These are phyloP conservation scores for Termitomyces sp. DNA, from an alignment of 768 basidiomycete genomes.

Conservation along the genomic window DNA sequence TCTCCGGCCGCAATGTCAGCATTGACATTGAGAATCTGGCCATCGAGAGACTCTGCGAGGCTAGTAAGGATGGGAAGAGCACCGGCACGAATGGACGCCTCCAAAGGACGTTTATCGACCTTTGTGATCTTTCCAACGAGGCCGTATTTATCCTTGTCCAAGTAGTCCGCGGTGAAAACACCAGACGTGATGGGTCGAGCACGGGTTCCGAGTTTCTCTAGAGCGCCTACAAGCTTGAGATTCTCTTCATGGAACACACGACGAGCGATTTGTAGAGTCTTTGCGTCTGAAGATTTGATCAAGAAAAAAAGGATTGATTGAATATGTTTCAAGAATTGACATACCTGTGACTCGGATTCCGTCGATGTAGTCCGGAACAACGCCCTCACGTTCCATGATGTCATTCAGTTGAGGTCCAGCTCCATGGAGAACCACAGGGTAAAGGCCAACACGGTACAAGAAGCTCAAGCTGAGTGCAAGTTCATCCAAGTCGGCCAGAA, in stretches of 20 bases:
- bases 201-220: slow-evolving; percentile 93
- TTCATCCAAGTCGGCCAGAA: slow-evolving; percentile 88
- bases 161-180: slow-evolving; percentile 95
- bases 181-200: slow-evolving; percentile 98
- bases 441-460: slow-evolving; percentile 95
- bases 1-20: slow-evolving; percentile 99
- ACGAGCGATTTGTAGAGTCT: slow-evolving; percentile 92
- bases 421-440: slow-evolving; percentile 95
- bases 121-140: slow-evolving; percentile 94
- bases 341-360: slow-evolving; percentile 94
- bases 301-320: background rate
- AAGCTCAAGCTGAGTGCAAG: slow-evolving; percentile 95
- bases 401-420: slow-evolving; percentile 94
- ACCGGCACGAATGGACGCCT: slow-evolving; percentile 94
- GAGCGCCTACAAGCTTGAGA: slow-evolving; percentile 86
- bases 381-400: slow-evolving; percentile 88
- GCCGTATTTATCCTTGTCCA: slow-evolving; percentile 92
- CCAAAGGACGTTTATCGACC: slow-evolving; percentile 94
- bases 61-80: slow-evolving; percentile 94
- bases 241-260: slow-evolving; percentile 98
- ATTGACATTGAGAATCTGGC: slow-evolving; percentile 99
- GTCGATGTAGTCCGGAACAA: slow-evolving; percentile 95
- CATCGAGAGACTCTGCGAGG: slow-evolving; percentile 90
- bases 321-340: slow-evolving; percentile 20
- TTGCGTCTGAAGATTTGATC: slow-evolving; percentile 58